Evolutionary conservation across 805 yeast species (phyloP).

Genomic region (Torulaspora delbrueckii): DNA sequence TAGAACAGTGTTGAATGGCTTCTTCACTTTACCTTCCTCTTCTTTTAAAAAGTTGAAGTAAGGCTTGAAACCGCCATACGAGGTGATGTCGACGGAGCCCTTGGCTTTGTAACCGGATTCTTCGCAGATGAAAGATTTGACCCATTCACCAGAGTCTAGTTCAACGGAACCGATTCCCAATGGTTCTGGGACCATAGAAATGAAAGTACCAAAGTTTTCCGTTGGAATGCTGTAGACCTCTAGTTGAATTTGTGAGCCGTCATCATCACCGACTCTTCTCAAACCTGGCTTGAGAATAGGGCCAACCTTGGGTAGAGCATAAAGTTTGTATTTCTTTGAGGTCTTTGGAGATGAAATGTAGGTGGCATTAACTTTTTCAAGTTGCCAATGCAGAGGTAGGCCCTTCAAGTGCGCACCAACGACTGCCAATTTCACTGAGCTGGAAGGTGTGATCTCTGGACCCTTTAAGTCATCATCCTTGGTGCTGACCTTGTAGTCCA

Average conservation of each 20-base stretch:
- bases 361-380: constrained; percentile 74
- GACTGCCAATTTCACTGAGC: constrained; percentile 70
- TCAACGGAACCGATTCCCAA: constrained; percentile 93
- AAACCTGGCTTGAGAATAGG: constrained; percentile 89
- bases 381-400: constrained; percentile 89
- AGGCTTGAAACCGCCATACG: constrained; percentile 81
- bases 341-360: constrained; percentile 65
- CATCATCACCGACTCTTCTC: constrained; percentile 50
- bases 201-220: constrained; percentile 75
- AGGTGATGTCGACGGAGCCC: constrained; percentile 78
- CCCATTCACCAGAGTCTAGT: constrained; percentile 72
- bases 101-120: constrained; percentile 71
- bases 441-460: constrained; percentile 29
- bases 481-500: constrained; percentile 9
- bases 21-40: constrained; percentile 34
- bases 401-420: constrained; percentile 95
- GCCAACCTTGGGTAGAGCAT: constrained; percentile 76
- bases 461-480: constrained; percentile 20
- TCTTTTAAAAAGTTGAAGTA: constrained; percentile 37
- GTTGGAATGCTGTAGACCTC: constrained; percentile 83
- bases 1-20: constrained; percentile 77
- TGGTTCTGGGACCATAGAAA: constrained; percentile 88
- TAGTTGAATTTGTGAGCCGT: constrained; percentile 59
- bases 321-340: constrained; percentile 64
- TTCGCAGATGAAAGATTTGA: constrained; percentile 93